phyloP scores from a whole-genome alignment of 2,329 filamentous ascomycete genomes.

The Aspergillus udagawae region DNA sequence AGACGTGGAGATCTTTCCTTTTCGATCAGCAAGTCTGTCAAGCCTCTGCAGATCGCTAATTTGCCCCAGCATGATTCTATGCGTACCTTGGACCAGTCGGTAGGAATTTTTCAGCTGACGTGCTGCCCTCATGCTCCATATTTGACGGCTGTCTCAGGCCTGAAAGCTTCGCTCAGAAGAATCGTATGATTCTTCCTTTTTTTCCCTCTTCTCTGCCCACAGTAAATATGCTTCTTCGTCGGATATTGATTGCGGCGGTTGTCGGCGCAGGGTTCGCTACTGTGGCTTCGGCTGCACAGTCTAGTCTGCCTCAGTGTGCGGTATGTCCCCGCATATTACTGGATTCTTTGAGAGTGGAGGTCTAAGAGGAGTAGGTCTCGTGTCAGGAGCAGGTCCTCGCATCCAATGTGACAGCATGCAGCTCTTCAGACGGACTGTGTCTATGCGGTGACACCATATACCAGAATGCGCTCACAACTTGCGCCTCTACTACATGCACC shows the following conservation, averaged over 20 bases:
- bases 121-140: neutral
- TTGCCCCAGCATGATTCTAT: neutral
- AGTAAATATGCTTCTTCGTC: neutral
- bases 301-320: neutral
- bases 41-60: neutral
- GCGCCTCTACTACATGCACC: constrained; percentile 1
- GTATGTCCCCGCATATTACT: neutral
- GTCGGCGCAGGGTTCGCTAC: neutral
- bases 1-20: neutral
- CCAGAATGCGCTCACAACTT: neutral
- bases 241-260: neutral
- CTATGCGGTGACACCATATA: neutral
- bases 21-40: neutral
- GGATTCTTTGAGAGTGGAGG: neutral
- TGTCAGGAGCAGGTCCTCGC: neutral
- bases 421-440: neutral
- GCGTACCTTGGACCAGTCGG: too few relatives aligned
- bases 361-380: neutral
- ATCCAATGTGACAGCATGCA: neutral
- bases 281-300: neutral
- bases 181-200: neutral
- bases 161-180: neutral
- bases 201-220: neutral
- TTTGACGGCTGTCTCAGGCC: neutral
- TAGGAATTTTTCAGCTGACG: neutral